These are phyloP conservation scores for Aspergillus ochraceoroseus DNA, from an alignment of 2,329 filamentous ascomycete genomes.

Conservation along the genomic window DNA sequence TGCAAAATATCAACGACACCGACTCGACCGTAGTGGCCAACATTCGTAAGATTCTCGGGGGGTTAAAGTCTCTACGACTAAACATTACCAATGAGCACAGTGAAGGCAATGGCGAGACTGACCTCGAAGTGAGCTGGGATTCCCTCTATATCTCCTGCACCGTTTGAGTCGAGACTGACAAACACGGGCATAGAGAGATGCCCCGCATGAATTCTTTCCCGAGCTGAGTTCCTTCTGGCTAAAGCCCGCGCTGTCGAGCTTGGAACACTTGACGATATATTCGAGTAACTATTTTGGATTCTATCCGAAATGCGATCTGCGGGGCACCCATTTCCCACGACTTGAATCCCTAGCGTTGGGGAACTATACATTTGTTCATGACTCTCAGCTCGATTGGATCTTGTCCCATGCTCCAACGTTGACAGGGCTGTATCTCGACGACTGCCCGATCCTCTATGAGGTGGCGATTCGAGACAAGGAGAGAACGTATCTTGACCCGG, in stretches of 20 bases:
- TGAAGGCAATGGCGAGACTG: neutral
- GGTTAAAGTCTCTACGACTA: slow-evolving; percentile 7
- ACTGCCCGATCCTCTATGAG: slow-evolving; percentile 38
- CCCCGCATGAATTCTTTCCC: slow-evolving; percentile 9
- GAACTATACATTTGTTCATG: slow-evolving; percentile 42
- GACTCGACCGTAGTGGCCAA: neutral
- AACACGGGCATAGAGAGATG: neutral
- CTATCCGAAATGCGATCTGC: slow-evolving; percentile 39
- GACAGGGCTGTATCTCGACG: slow-evolving; percentile 42
- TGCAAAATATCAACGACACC: slow-evolving; percentile 10
- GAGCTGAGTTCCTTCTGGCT: slow-evolving; percentile 12
- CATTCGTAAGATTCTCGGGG: neutral
- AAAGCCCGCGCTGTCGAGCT: slow-evolving; percentile 1
- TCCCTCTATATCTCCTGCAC: neutral
- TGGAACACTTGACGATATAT: slow-evolving; percentile 42
- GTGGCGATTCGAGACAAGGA: slow-evolving; percentile 8
- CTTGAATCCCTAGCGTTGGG: slow-evolving; percentile 42
- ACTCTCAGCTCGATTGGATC: slow-evolving; percentile 49
- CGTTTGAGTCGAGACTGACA: neutral
- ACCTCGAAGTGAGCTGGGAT: slow-evolving; percentile 4
- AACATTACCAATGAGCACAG: slow-evolving; percentile 7
- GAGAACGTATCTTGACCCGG: neutral
- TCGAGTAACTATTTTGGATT: slow-evolving; percentile 40
- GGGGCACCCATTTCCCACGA: slow-evolving; percentile 33
- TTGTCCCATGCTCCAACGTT: slow-evolving; percentile 38